A percentile compares a stretch with the other conserved stretches of the same genome.
Conservation (phyloP, 2,329 filamentous ascomycete genomes). For the Penicillium sp. region DNA sequence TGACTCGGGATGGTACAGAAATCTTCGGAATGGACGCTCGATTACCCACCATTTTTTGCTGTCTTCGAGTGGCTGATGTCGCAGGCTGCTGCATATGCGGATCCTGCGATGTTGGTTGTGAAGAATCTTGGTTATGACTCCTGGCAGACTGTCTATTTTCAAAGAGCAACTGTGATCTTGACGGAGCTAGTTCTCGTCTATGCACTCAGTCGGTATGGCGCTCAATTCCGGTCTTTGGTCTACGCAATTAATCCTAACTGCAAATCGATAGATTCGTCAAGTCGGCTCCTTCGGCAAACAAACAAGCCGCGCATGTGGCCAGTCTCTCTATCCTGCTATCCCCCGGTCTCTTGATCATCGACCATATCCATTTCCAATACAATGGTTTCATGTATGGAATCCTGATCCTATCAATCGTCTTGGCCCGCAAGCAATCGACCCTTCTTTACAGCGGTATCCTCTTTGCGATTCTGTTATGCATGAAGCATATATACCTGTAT, state of each 20-base stretch:
- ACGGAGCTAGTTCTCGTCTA: conserved; percentile 82
- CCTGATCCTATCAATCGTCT: conserved; percentile 78
- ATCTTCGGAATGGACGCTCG: conserved; percentile 98
- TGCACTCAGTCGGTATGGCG: conserved; percentile 69
- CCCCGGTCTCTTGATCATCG: conserved; percentile 91
- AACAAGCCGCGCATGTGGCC: conserved; percentile 76
- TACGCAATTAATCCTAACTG: background rate
- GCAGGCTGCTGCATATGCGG: conserved; percentile 71
- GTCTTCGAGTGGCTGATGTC: conserved; percentile 94
- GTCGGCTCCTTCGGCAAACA: conserved; percentile 63
- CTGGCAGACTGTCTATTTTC: conserved; percentile 93
- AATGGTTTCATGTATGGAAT: conserved; percentile 96
- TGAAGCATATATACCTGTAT: conserved; percentile 98
- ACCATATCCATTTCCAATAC: conserved; percentile 99
- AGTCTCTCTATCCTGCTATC: conserved; percentile 88
- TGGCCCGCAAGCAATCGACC: conserved; percentile 73
- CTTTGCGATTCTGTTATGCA: conserved; percentile 82
- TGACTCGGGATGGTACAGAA: conserved; percentile 53
- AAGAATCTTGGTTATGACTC: conserved; percentile 81
- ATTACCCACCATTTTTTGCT: conserved; percentile 98
- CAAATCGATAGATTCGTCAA: conserved; percentile 64
- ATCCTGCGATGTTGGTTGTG: conserved; percentile 78
- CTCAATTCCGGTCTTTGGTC: background rate
- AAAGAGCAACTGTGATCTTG: conserved; percentile 80
- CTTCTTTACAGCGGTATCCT: conserved; percentile 75